Conservation (phyloP, 768 basidiomycete species). For the Rhodotorula sphaerocarpa region DNA sequence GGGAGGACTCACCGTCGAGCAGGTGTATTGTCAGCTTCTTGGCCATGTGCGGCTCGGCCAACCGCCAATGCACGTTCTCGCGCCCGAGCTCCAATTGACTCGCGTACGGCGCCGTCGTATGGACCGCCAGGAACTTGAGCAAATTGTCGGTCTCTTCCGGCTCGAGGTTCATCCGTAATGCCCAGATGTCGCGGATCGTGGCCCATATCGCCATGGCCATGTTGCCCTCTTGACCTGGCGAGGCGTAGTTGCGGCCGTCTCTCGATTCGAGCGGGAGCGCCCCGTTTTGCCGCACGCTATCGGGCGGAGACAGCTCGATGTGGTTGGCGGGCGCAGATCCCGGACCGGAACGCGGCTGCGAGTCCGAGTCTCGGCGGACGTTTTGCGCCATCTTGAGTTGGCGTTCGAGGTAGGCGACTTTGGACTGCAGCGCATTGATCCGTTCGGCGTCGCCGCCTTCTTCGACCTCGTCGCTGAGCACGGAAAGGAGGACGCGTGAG, state of each 20-base stretch:
- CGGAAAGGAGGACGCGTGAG: too few relatives aligned
- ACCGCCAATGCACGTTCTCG: constrained; percentile 3
- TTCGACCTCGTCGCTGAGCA: constrained; percentile 13
- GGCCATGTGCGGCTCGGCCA: constrained; percentile 5
- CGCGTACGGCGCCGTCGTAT: background rate
- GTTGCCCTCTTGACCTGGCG: background rate
- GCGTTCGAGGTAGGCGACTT: constrained; percentile 22
- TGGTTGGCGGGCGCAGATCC: background rate
- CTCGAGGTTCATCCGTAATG: background rate
- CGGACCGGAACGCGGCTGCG: background rate
- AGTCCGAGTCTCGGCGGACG: background rate
- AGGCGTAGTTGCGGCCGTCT: too few relatives aligned
- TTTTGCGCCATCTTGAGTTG: constrained; percentile 11
- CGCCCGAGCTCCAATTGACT: background rate
- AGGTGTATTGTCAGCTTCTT: constrained; percentile 10
- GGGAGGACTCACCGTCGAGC: constrained; percentile 15
- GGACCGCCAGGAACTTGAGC: background rate
- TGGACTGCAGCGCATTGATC: constrained; percentile 7
- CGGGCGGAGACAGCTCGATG: background rate
- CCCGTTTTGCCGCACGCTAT: too few relatives aligned
- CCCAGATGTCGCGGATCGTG: constrained; percentile 2
- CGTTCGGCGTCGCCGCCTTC: constrained; percentile 26
- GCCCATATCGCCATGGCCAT: background rate
- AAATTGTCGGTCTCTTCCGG: constrained; percentile 2
- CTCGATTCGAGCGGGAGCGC: too few relatives aligned